Evolutionary conservation across 2,329 filamentous ascomycete species (phyloP).

Genomic region (Phyllosticta citrichinensis): DNA sequence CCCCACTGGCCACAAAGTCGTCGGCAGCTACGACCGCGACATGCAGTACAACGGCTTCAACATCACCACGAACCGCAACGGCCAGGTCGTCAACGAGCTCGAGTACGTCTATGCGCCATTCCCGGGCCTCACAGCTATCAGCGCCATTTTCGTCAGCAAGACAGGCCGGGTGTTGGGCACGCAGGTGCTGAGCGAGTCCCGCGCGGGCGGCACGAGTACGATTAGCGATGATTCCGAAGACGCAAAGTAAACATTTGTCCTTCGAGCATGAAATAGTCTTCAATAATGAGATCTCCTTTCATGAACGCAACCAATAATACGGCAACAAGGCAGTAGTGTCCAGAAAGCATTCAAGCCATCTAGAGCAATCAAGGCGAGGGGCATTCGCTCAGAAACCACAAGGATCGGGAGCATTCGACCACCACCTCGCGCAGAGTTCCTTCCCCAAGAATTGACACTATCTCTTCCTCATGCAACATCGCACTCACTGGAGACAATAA

Average conservation of each 20-base stretch:
- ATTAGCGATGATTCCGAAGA: conserved; percentile 29
- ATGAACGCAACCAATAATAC: neutral
- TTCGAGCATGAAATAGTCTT: neutral
- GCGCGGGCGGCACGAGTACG: conserved; percentile 43
- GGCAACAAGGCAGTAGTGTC: too few species aligned
- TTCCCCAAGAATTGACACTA: too few species aligned
- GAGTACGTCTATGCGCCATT: conserved; percentile 47
- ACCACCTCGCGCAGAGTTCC: too few species aligned
- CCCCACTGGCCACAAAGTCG: conserved; percentile 33
- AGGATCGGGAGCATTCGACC: too few species aligned
- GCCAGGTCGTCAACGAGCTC: conserved; percentile 39
- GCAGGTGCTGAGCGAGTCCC: conserved; percentile 42
- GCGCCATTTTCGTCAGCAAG: conserved; percentile 40
- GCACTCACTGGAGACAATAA: too few species aligned
- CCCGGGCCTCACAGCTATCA: conserved; percentile 35
- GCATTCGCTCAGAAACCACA: too few species aligned
- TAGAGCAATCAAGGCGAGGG: neutral
- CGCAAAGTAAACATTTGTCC: neutral
- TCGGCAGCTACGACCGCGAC: conserved; percentile 41
- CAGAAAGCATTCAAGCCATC: neutral
- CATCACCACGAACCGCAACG: conserved; percentile 28
- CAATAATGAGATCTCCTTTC: neutral
- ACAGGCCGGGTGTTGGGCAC: conserved; percentile 41
- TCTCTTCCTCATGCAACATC: too few species aligned
- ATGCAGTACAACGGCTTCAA: conserved; percentile 48